A percentile compares a stretch with the other conserved stretches of the same genome.
These are phyloP conservation scores for Malus sylvestris DNA, from an alignment of 306 rosid genomes.

Conservation along the genomic window DNA sequence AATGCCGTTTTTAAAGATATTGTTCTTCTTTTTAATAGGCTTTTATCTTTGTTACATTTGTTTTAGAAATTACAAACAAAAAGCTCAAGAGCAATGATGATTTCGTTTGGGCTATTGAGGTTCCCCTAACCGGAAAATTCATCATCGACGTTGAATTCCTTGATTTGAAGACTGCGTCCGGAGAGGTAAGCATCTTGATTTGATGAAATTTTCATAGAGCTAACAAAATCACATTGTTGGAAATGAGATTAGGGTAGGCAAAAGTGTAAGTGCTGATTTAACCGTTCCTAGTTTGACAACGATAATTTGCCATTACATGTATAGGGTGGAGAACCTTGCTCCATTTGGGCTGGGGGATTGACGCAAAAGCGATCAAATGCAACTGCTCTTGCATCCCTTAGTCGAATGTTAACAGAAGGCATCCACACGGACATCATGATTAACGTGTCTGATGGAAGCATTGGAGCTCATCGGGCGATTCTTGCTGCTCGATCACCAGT, in stretches of 20 bases:
- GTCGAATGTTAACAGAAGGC: conserved; percentile 75
- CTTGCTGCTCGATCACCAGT: conserved; percentile 90
- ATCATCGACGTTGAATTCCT: conserved; percentile 91
- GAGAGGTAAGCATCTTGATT: conserved; percentile 36
- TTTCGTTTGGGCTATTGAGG: conserved; percentile 90
- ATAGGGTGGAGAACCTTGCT: conserved; percentile 75
- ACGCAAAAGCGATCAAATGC: conserved; percentile 52
- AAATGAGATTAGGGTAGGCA: background rate
- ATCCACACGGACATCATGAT: conserved; percentile 85
- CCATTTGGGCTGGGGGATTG: conserved; percentile 71
- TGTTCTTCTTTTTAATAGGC: background rate
- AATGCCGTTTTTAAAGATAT: background rate
- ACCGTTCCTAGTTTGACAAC: background rate
- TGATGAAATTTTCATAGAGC: background rate
- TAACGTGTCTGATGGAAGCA: conserved; percentile 74
- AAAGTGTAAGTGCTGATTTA: background rate
- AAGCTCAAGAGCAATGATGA: conserved; percentile 76
- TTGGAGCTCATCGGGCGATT: conserved; percentile 86
- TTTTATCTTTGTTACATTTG: background rate
- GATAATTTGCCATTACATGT: conserved; percentile 1
- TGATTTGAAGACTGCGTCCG: conserved; percentile 72
- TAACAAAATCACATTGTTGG: background rate
- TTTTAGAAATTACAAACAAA: conserved; percentile 67
- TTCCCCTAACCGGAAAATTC: conserved; percentile 90
- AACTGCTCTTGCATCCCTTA: conserved; percentile 57